These are phyloP conservation scores for Colletotrichum sp. DNA, from an alignment of 2,329 filamentous ascomycete species.

Conservation along the genomic window DNA sequence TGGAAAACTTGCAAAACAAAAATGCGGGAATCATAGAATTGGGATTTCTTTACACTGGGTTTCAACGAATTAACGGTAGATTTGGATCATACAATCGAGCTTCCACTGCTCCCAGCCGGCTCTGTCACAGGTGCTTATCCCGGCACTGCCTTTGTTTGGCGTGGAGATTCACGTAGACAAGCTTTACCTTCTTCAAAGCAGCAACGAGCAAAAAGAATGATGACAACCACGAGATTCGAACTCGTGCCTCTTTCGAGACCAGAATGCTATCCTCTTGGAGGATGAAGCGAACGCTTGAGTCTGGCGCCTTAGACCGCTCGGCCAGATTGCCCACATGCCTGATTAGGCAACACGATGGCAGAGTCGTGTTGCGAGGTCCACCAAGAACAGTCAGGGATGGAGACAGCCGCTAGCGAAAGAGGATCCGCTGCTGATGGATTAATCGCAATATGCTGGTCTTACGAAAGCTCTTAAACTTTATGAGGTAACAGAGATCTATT, in stretches of 20 bases:
- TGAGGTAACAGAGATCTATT: not conserved
- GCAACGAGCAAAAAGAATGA: not conserved
- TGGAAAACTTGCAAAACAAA: not conserved
- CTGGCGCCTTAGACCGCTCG: slow-evolving; percentile 12
- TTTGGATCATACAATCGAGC: not conserved
- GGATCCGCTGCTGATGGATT: not conserved
- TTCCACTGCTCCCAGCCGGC: not conserved
- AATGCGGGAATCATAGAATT: not conserved
- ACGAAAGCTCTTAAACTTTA: too few species aligned
- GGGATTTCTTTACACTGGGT: not conserved
- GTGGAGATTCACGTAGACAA: not conserved
- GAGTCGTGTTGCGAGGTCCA: not conserved
- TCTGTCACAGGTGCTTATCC: not conserved
- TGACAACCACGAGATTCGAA: slow-evolving; percentile 12
- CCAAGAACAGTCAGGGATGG: not conserved
- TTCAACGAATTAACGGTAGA: not conserved
- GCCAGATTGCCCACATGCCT: slow-evolving; percentile 7
- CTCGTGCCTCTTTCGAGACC: slow-evolving; percentile 8
- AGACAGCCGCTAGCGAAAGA: not conserved
- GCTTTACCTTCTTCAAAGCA: not conserved
- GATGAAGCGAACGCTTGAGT: not conserved
- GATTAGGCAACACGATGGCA: not conserved
- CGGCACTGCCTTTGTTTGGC: not conserved
- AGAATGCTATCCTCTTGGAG: not conserved
- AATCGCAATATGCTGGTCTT: too few species aligned